Conservation (phyloP, 441 rosid species). For the Erodium texanum region DNA sequence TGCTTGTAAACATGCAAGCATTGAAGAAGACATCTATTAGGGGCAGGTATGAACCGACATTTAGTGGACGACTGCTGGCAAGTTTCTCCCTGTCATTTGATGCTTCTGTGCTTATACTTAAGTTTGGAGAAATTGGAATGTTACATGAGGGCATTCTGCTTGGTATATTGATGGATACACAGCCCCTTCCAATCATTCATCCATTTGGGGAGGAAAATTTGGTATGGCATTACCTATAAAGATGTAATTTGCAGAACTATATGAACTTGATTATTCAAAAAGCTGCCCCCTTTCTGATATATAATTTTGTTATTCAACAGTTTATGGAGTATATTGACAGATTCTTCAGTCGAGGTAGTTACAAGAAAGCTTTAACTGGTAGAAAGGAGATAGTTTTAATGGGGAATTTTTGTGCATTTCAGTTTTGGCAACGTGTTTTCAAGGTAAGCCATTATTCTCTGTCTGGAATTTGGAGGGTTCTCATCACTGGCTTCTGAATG, state of each 20-base stretch:
- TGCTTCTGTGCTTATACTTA: slow-evolving; percentile 62
- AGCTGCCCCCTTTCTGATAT: slow-evolving; percentile 15
- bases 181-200: slow-evolving; percentile 66
- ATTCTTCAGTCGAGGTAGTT: slow-evolving; percentile 44
- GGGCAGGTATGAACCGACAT: slow-evolving; percentile 78
- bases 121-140: slow-evolving; percentile 78
- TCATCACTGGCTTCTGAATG: slow-evolving; percentile 14
- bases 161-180: slow-evolving; percentile 75
- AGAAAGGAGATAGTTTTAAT: slow-evolving; percentile 50
- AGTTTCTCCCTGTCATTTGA: slow-evolving; percentile 80
- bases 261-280: slow-evolving; percentile 15
- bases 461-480: slow-evolving; percentile 7
- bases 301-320: slow-evolving; percentile 31
- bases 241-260: slow-evolving; percentile 16
- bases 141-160: slow-evolving; percentile 80
- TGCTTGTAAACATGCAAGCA: slow-evolving; percentile 57
- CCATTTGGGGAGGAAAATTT: slow-evolving; percentile 71
- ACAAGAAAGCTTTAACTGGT: slow-evolving; percentile 38
- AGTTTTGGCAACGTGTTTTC: slow-evolving; percentile 82
- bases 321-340: slow-evolving; percentile 43
- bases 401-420: slow-evolving; percentile 71
- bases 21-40: slow-evolving; percentile 45
- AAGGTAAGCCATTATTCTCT: slow-evolving; percentile 38
- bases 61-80: slow-evolving; percentile 76
- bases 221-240: slow-evolving; percentile 38